These are phyloP conservation scores for Sodiomyces alkalinus DNA, from an alignment of 2,329 filamentous ascomycete species.

Conservation along the genomic window DNA sequence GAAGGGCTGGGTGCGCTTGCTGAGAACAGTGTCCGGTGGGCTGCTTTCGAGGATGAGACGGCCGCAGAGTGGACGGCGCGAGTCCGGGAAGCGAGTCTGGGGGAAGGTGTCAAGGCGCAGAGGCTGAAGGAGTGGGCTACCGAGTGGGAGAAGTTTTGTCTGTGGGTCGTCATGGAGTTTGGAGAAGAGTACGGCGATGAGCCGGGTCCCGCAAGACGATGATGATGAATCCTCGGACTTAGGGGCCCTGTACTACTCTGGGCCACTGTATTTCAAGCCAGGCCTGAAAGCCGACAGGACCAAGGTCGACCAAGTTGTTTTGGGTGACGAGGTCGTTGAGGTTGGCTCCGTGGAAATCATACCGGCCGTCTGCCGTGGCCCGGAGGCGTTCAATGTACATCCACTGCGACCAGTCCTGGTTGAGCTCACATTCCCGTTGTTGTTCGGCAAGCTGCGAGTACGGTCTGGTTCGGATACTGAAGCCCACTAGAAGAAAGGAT, in stretches of 20 bases:
- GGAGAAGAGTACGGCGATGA: slow-evolving; percentile 36
- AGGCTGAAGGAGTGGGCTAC: slow-evolving; percentile 56
- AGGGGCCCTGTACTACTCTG: neutral
- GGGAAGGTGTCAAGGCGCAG: slow-evolving; percentile 49
- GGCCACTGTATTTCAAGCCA: slow-evolving; percentile 39
- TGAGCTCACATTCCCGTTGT: slow-evolving; percentile 17
- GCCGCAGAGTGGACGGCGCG: slow-evolving; percentile 51
- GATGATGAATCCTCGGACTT: neutral
- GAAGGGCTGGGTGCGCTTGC: slow-evolving; percentile 65
- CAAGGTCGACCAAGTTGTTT: slow-evolving; percentile 22
- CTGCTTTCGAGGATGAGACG: slow-evolving; percentile 61
- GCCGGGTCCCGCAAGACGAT: slow-evolving; percentile 5
- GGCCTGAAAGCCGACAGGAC: slow-evolving; percentile 32
- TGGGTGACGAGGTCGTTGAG: slow-evolving; percentile 35
- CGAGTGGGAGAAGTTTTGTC: slow-evolving; percentile 70
- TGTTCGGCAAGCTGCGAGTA: slow-evolving; percentile 19
- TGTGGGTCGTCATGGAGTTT: slow-evolving; percentile 66
- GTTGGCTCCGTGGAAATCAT: slow-evolving; percentile 45
- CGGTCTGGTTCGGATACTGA: slow-evolving; percentile 21
- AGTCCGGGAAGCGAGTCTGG: slow-evolving; percentile 54
- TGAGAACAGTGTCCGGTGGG: slow-evolving; percentile 75
- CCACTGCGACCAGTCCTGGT: slow-evolving; percentile 31
- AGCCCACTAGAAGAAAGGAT: slow-evolving; percentile 22
- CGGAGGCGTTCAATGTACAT: slow-evolving; percentile 45
- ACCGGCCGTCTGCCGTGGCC: slow-evolving; percentile 53